Conservation (phyloP, 768 basidiomycete genomes). For the Lactarius pseudohatsudake region DNA sequence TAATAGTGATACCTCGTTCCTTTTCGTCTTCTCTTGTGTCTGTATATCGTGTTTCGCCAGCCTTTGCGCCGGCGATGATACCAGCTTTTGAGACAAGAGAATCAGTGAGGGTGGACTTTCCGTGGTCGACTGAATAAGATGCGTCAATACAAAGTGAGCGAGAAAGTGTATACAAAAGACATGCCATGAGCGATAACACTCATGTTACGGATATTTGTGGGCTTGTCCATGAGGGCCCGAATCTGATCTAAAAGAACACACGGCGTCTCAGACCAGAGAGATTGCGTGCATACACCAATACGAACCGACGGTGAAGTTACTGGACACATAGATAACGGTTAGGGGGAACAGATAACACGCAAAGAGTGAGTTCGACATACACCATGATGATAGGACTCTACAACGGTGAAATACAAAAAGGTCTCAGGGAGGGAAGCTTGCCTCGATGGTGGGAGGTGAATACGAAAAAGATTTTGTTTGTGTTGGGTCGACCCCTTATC, state of each 20-base stretch:
- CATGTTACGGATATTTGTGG: slow-evolving; percentile 95
- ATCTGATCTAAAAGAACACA: slow-evolving; percentile 65
- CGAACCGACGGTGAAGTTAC: slow-evolving; percentile 30
- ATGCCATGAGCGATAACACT: slow-evolving; percentile 89
- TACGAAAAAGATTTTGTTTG: slow-evolving; percentile 22
- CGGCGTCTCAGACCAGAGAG: slow-evolving; percentile 35
- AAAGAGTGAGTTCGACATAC: slow-evolving; percentile 49
- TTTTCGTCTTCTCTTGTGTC: slow-evolving; percentile 98
- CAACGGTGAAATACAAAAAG: slow-evolving; percentile 31
- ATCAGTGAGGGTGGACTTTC: slow-evolving; percentile 99
- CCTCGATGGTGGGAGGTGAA: slow-evolving; percentile 24
- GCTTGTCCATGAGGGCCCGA: slow-evolving; percentile 82
- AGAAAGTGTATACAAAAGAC: slow-evolving; percentile 35
- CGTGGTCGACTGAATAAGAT: slow-evolving; percentile 83
- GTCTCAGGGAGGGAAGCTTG: slow-evolving; percentile 14
- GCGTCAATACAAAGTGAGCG: slow-evolving; percentile 27
- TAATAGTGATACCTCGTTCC: slow-evolving; percentile 99
- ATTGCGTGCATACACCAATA: slow-evolving; percentile 15
- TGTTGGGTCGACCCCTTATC: slow-evolving; percentile 38
- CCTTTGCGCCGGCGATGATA: slow-evolving; percentile 93
- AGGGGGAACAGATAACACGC: slow-evolving; percentile 3
- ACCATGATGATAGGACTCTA: slow-evolving; percentile 72
- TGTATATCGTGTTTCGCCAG: slow-evolving; percentile 95
- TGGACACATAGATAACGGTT: neutral
- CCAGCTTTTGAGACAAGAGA: slow-evolving; percentile 99